Evolutionary conservation across 345 rosid species (phyloP).

Genomic region (Arabis alpina): DNA sequence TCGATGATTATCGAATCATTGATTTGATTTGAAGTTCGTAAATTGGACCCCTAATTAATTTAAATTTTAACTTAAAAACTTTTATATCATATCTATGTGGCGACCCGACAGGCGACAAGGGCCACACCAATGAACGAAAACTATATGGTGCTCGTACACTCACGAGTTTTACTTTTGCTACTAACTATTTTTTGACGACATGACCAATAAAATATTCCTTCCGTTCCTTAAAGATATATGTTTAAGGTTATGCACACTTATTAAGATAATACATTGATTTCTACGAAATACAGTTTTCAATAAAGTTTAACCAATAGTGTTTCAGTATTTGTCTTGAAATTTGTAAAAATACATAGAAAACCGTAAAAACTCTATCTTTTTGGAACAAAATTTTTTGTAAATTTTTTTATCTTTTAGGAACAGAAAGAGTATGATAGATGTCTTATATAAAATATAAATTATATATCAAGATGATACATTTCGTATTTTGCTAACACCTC

Average conservation of each 20-base stretch:
- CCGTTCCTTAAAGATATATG: too few relatives aligned
- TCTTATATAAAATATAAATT: background rate
- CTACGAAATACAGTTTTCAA: too few relatives aligned
- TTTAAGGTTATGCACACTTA: too few relatives aligned
- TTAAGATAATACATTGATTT: too few relatives aligned
- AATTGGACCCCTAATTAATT: conserved; percentile 1
- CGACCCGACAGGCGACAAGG: conserved; percentile 26
- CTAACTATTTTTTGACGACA: conserved; percentile 22
- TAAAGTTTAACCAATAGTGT: too few relatives aligned
- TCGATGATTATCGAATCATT: conserved; percentile 34
- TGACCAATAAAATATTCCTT: conserved; percentile 25
- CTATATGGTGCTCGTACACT: conserved; percentile 37
- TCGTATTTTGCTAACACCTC: background rate
- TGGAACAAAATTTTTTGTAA: too few relatives aligned
- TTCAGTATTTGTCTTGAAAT: too few relatives aligned
- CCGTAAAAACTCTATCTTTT: too few relatives aligned
- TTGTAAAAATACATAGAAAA: too few relatives aligned
- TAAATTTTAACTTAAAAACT: background rate
- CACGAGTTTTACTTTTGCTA: conserved; percentile 31
- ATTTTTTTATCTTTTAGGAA: too few relatives aligned
- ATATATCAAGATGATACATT: background rate
- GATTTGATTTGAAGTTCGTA: conserved; percentile 12
- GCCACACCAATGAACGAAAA: conserved; percentile 22
- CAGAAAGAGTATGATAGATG: conserved; percentile 26
- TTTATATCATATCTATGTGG: conserved; percentile 17